A percentile compares a stretch with the other conserved stretches of the same genome.
Conservation (phyloP, 148 eudicot genomes). For the Spergularia bocconei region DNA sequence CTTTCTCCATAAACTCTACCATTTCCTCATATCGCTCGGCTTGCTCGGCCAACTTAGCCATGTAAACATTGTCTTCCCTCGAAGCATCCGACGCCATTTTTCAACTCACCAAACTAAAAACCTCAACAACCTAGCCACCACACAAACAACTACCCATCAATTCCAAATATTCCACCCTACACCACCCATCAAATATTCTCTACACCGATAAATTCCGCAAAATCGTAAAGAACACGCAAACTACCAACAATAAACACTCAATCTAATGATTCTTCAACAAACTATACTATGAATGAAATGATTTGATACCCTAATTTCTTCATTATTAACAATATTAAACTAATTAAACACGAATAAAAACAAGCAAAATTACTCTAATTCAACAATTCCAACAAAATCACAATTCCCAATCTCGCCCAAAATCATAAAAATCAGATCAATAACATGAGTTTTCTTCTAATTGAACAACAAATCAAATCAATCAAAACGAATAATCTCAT, state of each 20-base stretch:
- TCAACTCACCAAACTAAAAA: conserved; percentile 8
- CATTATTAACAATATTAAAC: too few species aligned
- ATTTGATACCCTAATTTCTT: too few species aligned
- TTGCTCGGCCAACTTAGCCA: conserved; percentile 87
- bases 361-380: too few species aligned
- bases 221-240: background rate
- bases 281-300: background rate
- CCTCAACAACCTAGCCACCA: conserved; percentile 23
- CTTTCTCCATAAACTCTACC: conserved; percentile 81
- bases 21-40: conserved; percentile 88
- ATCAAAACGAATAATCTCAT: too few species aligned
- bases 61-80: conserved; percentile 70
- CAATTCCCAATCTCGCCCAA: too few species aligned
- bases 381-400: too few species aligned
- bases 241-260: background rate
- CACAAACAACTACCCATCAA: conserved; percentile 14
- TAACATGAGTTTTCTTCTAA: too few species aligned
- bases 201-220: background rate
- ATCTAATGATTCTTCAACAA: background rate
- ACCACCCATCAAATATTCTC: background rate
- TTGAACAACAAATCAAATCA: too few species aligned
- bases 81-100: conserved; percentile 49
- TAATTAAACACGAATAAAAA: too few species aligned
- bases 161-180: background rate
- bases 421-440: too few species aligned